A percentile compares a stretch with the other conserved stretches of the same genome.
phyloP scores from a whole-genome alignment of 805 yeast species.

The Alloascoidea africana region DNA sequence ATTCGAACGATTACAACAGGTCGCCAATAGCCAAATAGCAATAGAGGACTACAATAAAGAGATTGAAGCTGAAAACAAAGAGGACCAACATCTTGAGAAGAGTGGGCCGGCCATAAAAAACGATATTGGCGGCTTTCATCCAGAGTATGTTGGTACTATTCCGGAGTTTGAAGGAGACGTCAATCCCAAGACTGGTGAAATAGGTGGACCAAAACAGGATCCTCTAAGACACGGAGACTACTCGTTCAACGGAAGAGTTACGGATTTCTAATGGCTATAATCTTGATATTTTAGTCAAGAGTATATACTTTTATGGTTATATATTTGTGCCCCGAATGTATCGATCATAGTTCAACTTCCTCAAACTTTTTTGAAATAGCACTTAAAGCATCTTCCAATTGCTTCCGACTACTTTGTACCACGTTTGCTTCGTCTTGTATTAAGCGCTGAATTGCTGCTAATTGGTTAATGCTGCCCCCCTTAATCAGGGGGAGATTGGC shows the following conservation, averaged over 20 bases:
- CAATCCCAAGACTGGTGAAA: slow-evolving; percentile 88
- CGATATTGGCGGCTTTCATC: slow-evolving; percentile 48
- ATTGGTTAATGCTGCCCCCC: too few relatives aligned
- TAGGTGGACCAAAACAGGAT: slow-evolving; percentile 96
- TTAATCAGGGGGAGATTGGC: too few relatives aligned
- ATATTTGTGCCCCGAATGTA: too few relatives aligned
- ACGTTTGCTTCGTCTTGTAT: not conserved
- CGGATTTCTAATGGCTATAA: slow-evolving; percentile 53
- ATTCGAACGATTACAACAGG: slow-evolving; percentile 71
- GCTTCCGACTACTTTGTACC: not conserved
- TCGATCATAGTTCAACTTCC: not conserved
- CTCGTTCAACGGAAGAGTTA: slow-evolving; percentile 91
- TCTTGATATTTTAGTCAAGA: not conserved
- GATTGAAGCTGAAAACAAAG: slow-evolving; percentile 18
- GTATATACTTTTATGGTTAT: not conserved
- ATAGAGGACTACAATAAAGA: slow-evolving; percentile 57
- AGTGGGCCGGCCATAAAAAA: slow-evolving; percentile 23
- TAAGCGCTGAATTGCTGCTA: too few relatives aligned
- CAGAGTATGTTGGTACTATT: slow-evolving; percentile 59
- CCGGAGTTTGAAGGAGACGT: slow-evolving; percentile 94
- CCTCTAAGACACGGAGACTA: slow-evolving; percentile 87
- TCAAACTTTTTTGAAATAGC: not conserved
- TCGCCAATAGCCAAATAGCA: slow-evolving; percentile 67
- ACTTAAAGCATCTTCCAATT: not conserved
- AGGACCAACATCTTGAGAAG: slow-evolving; percentile 11